Percentiles rank a stretch among this genome's conserved stretches.
These are phyloP conservation scores for Dendrobium catenatum DNA, from an alignment of 106 monocot species.

Conservation along the genomic window DNA sequence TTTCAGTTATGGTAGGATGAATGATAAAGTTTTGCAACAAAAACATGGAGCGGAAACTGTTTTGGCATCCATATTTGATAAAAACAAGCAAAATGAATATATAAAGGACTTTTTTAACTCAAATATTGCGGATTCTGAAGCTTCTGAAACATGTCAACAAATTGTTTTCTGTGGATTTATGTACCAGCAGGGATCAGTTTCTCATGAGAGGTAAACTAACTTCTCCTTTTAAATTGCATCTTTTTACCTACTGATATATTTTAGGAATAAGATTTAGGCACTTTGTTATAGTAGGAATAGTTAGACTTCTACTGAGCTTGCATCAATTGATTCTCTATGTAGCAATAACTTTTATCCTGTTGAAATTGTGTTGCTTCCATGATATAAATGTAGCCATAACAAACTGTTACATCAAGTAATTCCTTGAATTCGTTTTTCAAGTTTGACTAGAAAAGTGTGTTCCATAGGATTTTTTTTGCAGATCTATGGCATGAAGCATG, in stretches of 20 bases:
- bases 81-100: slow-evolving; percentile 8
- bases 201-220: slow-evolving; percentile 37
- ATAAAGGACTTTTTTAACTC: slow-evolving; percentile 31
- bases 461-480: too few species aligned
- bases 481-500: too few species aligned
- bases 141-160: slow-evolving; percentile 44
- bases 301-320: too few species aligned
- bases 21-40: not conserved
- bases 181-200: slow-evolving; percentile 28
- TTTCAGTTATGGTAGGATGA: not conserved
- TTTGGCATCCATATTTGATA: not conserved
- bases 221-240: not conserved
- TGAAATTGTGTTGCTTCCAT: too few species aligned
- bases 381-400: too few species aligned
- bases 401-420: too few species aligned
- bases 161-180: slow-evolving; percentile 44
- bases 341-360: too few species aligned
- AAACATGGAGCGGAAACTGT: slow-evolving; percentile 1
- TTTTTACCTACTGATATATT: not conserved
- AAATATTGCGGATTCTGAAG: slow-evolving; percentile 33
- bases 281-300: too few species aligned
- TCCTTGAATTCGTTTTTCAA: too few species aligned
- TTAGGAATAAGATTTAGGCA: not conserved
- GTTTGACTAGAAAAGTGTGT: too few species aligned
- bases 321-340: too few species aligned